Base-by-base conservation (phyloP, 2,329 filamentous ascomycete genomes). In the Penicillium sp. region DNA sequence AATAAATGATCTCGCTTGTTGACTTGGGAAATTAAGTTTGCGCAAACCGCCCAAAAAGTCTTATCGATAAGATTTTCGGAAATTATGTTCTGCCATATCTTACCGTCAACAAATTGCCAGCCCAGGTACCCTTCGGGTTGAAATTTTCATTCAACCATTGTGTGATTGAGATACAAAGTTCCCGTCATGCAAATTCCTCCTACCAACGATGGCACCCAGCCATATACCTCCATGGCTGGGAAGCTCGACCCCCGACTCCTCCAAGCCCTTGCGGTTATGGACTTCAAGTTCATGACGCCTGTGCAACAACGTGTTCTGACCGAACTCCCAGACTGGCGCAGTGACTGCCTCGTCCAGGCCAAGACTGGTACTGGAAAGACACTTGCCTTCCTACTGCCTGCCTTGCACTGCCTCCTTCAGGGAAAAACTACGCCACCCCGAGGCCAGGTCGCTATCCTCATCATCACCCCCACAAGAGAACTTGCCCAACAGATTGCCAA, bases 251-350 rank as follows among this genome's bases (percentile, higher is more conserved):
- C 70, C 7, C 58, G 60, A 49, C 67, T 75, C 6, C 60, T 74
- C 5, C 53, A 71, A 57, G 71, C 66, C 45, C 56, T 75, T 23
- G 58, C 66, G 9, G 67, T 69, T 53, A 67, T 70, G 67, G 66
- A 64, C 0, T 73, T 75, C 51, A 59, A 65, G n/a, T 59, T 54
- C 60, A 82, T 82, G 80, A 79, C 79, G 6, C 79, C 81, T 2
- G 81, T 84, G 12, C 81, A 84, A 61, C 75, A 81, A 49, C 79
- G 79, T 64, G 80, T 82, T 6, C 69, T 84, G 53, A 78, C 72
- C 2, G 76, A 81, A 56, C 72, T 84, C 25, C 80, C 80, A 7
- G 73, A 67, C 37, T 76, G 77, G 67, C 74, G 73, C 37, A 76
- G 76, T 45, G 81, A 83, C 63, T 82, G 80, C 58, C 75, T 83